Evolutionary conservation across 1,139 yeast species (phyloP), one percentile per base, ranked within the genome.

Genomic region (Geotrichum aggregatum): DNA sequence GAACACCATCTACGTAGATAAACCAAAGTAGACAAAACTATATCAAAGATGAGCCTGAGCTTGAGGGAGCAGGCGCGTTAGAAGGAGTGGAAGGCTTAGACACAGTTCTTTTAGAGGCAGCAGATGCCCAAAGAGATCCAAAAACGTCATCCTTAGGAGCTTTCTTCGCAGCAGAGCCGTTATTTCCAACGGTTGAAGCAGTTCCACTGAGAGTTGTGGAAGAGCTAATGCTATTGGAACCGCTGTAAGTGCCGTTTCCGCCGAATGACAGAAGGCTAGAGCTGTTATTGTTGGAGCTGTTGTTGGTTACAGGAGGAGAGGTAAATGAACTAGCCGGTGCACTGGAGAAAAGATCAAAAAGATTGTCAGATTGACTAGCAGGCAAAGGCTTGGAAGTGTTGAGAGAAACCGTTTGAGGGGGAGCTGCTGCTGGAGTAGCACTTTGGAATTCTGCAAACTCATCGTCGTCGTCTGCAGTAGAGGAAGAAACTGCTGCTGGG

Each of bases 361-460:
- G 54, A 36, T 58, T 42, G 33, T 49, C 52, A 35, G 56, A 56
- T 40, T 55, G 52, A 14, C 38, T 40, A 19, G 56, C 36, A 38
- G 59, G 56, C 7, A 61, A 43, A 38, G 63, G 49, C 47, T 58
- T 55, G 54, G 56, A 56, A 61, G 53, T 58, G 59, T 65, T 44
- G 59, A 72, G 50, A 52, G 69, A 30, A 7, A 39, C 30, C 11
- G 38, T 14, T 16, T 24, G 26, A 53, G 71, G 40, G 52, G 63
- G 16, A 11, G 60, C 55, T 6, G 61, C 36, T 3, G 65, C 54
- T 0, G 69, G 63, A 4, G 72, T 63, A 3, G 96, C 95, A 51
- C 87, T 82, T 69, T 91, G 97, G 77, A 91, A 91, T 61, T 92
- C 98, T 59, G 87, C 96, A 69, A 91, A 91, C 42, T 91, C 98